Conservation (phyloP, 208 protist species). For the Trypanosoma avium region DNA sequence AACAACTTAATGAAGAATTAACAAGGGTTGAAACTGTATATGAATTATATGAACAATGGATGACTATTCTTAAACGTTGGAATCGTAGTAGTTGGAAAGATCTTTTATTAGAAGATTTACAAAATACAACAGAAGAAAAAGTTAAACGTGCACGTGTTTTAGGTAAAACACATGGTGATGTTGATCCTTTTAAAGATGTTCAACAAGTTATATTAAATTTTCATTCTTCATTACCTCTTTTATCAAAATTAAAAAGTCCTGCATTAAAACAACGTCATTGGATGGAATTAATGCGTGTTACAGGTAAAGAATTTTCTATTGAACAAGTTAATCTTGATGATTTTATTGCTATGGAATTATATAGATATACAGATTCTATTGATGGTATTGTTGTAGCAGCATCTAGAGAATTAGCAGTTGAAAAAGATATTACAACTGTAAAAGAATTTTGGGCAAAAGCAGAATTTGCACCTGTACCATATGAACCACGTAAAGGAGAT, state of each 20-base stretch:
- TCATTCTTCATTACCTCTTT: slow-evolving; percentile 94
- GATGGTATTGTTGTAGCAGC: slow-evolving; percentile 93
- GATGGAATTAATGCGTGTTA: slow-evolving; percentile 96
- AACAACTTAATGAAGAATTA: slow-evolving; percentile 91
- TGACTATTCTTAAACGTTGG: slow-evolving; percentile 92
- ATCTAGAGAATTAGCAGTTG: slow-evolving; percentile 95
- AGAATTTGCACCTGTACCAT: slow-evolving; percentile 87
- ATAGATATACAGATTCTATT: slow-evolving; percentile 94
- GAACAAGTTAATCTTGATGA: slow-evolving; percentile 97
- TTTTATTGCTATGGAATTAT: slow-evolving; percentile 97
- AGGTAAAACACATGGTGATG: slow-evolving; percentile 79
- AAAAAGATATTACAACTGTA: slow-evolving; percentile 94
- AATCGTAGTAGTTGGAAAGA: slow-evolving; percentile 97
- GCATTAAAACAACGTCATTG: slow-evolving; percentile 98
- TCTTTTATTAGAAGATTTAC: slow-evolving; percentile 94
- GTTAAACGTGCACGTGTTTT: slow-evolving; percentile 83
- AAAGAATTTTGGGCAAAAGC: slow-evolving; percentile 94
- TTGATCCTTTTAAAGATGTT: slow-evolving; percentile 88
- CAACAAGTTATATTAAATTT: slow-evolving; percentile 95
- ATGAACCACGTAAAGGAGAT: slow-evolving; percentile 89
- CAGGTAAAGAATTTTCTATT: slow-evolving; percentile 94
- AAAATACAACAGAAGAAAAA: slow-evolving; percentile 92
- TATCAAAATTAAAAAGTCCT: slow-evolving; percentile 96
- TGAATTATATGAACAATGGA: slow-evolving; percentile 93
- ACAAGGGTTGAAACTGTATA: slow-evolving; percentile 91